These are phyloP conservation scores for Arabidopsis arenosa DNA, from an alignment of 345 rosid genomes.

Conservation along the genomic window DNA sequence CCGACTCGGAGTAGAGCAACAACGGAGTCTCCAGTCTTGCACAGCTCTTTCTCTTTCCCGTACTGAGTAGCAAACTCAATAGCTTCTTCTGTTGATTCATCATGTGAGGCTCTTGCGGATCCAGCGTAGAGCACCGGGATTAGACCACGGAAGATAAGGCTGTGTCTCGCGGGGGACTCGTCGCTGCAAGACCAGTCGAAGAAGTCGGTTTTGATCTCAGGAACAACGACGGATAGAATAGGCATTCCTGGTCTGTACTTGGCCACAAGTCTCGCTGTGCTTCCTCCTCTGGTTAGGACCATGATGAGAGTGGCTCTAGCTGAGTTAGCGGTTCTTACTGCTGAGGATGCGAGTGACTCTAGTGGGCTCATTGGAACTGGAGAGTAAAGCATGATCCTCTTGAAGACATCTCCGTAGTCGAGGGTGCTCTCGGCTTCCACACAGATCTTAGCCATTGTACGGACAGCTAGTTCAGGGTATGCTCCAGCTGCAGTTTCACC, in stretches of 20 bases:
- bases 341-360: slow-evolving; percentile 90
- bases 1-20: slow-evolving; percentile 93
- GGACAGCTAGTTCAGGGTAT: slow-evolving; percentile 88
- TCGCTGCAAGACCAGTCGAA: slow-evolving; percentile 96
- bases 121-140: slow-evolving; percentile 85
- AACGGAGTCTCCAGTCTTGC: slow-evolving; percentile 82
- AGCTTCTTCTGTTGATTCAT: slow-evolving; percentile 93
- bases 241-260: slow-evolving; percentile 96
- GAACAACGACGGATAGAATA: slow-evolving; percentile 85
- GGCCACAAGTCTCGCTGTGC: slow-evolving; percentile 92
- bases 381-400: slow-evolving; percentile 78
- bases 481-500: slow-evolving; percentile 99
- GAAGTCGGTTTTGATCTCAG: slow-evolving; percentile 80
- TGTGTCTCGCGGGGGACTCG: slow-evolving; percentile 92
- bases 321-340: slow-evolving; percentile 90
- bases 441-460: slow-evolving; percentile 94
- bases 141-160: slow-evolving; percentile 87
- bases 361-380: slow-evolving; percentile 97
- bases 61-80: slow-evolving; percentile 73
- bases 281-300: slow-evolving; percentile 95
- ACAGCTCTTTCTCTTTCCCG: slow-evolving; percentile 71
- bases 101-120: slow-evolving; percentile 86
- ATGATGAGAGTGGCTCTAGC: slow-evolving; percentile 80
- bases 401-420: slow-evolving; percentile 81
- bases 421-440: slow-evolving; percentile 93